Conservation (phyloP, 169 alveolate genomes). For the Toxoplasma gondii region DNA sequence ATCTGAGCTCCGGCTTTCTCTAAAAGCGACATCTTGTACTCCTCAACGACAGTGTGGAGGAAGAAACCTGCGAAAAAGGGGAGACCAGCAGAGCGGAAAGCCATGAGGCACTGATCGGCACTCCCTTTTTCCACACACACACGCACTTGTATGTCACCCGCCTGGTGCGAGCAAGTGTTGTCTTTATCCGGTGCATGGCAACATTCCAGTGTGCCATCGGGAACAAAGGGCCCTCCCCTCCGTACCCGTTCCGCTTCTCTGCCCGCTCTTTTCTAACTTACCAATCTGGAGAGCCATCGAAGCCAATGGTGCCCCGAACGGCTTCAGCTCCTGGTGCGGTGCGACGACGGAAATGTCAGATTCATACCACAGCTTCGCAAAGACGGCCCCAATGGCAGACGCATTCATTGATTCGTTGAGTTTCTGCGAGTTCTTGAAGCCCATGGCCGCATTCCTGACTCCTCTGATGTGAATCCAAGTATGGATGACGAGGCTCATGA, state of each 20-base stretch:
- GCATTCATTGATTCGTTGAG: neutral
- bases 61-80: conserved; percentile 37
- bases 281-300: conserved; percentile 57
- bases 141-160: neutral
- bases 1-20: conserved; percentile 20
- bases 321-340: conserved; percentile 32
- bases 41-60: conserved; percentile 52
- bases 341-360: neutral
- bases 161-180: too few species aligned
- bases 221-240: neutral
- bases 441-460: conserved; percentile 56
- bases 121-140: neutral
- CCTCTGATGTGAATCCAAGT: conserved; percentile 52
- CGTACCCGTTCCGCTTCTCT: neutral
- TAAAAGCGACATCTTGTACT: conserved; percentile 3
- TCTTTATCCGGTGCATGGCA: too few species aligned
- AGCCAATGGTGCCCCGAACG: conserved; percentile 42
- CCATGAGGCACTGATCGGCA: neutral
- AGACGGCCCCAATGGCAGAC: conserved; percentile 44
- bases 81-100: neutral
- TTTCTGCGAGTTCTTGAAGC: conserved; percentile 6
- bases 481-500: conserved; percentile 41
- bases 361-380: conserved; percentile 55
- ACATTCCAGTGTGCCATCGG: too few species aligned
- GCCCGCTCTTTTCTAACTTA: neutral